Evolutionary conservation across 2,329 filamentous ascomycete genomes (phyloP).

Genomic region (Epichloe uncinata): DNA sequence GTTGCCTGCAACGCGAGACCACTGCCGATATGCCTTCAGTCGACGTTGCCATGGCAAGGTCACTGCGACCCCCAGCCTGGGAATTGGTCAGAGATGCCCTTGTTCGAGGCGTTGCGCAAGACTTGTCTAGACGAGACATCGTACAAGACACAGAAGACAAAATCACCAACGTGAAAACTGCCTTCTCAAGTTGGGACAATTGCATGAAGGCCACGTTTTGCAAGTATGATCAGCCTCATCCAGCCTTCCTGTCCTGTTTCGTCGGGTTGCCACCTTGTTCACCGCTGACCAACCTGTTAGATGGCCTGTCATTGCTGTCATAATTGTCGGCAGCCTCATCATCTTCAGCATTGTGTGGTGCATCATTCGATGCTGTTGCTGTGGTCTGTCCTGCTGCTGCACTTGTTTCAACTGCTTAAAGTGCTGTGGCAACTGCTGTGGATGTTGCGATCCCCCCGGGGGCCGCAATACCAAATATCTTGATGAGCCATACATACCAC

Average conservation of each 20-base stretch:
- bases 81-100: conserved; percentile 35
- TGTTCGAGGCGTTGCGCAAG: conserved; percentile 31
- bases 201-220: conserved; percentile 79
- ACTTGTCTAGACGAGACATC: conserved; percentile 29
- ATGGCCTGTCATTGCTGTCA: conserved; percentile 79
- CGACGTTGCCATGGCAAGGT: conserved; percentile 43
- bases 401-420: conserved; percentile 51
- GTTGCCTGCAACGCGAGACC: background rate
- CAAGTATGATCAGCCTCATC: conserved; percentile 50
- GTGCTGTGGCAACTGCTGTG: conserved; percentile 48
- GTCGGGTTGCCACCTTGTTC: background rate
- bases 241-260: conserved; percentile 11
- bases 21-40: conserved; percentile 38
- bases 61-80: conserved; percentile 33
- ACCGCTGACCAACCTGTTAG: conserved; percentile 29
- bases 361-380: conserved; percentile 67
- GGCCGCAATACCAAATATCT: conserved; percentile 50
- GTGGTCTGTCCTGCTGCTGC: conserved; percentile 65
- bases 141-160: conserved; percentile 26
- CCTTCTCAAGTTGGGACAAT: conserved; percentile 82
- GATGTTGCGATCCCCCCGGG: conserved; percentile 53
- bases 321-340: conserved; percentile 64
- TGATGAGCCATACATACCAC: conserved; percentile 51
- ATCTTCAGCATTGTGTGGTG: conserved; percentile 65
- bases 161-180: conserved; percentile 49